Percentiles rank a stretch among this genome's conserved stretches.
phyloP scores from a whole-genome alignment of 2,329 filamentous ascomycete species.

The Laburnicola sp. region DNA sequence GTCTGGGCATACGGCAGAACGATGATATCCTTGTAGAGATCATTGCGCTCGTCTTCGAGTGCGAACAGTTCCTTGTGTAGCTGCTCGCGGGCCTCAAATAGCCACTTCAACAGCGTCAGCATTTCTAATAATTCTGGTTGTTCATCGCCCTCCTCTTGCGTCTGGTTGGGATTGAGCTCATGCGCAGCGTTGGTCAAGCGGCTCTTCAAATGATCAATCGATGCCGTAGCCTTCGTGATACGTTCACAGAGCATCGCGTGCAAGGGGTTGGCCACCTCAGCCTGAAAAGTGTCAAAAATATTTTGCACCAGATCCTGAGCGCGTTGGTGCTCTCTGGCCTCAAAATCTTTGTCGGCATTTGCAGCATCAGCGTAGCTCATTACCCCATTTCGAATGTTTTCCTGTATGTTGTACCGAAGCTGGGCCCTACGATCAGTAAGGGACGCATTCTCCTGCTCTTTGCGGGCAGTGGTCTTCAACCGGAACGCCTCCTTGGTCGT shows the following conservation, averaged over 20 bases:
- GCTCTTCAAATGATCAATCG: slow-evolving; percentile 75
- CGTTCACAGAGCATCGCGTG: slow-evolving; percentile 78
- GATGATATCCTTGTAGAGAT: slow-evolving; percentile 83
- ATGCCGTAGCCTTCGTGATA: slow-evolving; percentile 70
- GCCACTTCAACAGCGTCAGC: slow-evolving; percentile 92
- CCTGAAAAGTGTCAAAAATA: slow-evolving; percentile 84
- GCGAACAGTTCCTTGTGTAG: slow-evolving; percentile 85
- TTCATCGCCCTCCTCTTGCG: slow-evolving; percentile 94
- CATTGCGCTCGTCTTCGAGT: slow-evolving; percentile 79
- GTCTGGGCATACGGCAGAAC: slow-evolving; percentile 75
- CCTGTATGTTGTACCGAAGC: slow-evolving; percentile 74
- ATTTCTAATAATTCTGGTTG: slow-evolving; percentile 93
- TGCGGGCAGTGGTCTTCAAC: slow-evolving; percentile 55
- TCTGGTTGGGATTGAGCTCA: slow-evolving; percentile 72
- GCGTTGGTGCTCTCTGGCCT: slow-evolving; percentile 68
- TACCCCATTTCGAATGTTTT: slow-evolving; percentile 74
- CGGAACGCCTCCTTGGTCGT: slow-evolving; percentile 63
- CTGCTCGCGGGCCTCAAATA: slow-evolving; percentile 90
- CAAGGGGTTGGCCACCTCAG: slow-evolving; percentile 77
- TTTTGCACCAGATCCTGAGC: slow-evolving; percentile 74
- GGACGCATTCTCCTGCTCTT: slow-evolving; percentile 57
- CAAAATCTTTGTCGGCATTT: slow-evolving; percentile 75
- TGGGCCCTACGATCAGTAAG: slow-evolving; percentile 65
- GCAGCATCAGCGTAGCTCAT: slow-evolving; percentile 84
- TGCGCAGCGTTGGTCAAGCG: slow-evolving; percentile 74